Base-by-base conservation (phyloP, 140 eudicot genomes). In the Flaveria floridana region DNA sequence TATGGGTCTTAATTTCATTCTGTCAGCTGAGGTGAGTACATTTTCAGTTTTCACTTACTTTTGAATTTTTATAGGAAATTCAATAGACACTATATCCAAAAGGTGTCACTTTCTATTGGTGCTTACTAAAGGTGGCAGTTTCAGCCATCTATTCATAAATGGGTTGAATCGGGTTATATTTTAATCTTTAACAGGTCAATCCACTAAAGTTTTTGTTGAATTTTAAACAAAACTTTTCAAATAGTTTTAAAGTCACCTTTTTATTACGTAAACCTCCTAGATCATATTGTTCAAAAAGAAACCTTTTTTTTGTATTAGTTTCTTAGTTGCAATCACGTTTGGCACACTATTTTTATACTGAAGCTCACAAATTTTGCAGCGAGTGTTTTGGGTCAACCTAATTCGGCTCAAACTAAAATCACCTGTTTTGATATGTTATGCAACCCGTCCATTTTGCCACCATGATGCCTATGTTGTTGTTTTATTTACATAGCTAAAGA, bases 1-100 rank as follows among this genome's bases (percentile, higher is more conserved):
- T 71, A 82, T 90, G 97, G 99, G 99, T 78, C 94, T 93, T 11
- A 88, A 85, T 71, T 93, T 93, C 82, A 80, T 93, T 81, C 85
- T 93, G 72, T 93, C 99, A 20, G 99, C 99, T 1, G 99, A 93
- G 99, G 96, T 85, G 46, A 72, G 85, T 19, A 65, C 48, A 61
- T 52, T 20, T 71, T 71, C 14, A 51, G 50, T 51, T 19, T 70
- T 71, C 10, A 52, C 6, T 15, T 21, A 21, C 2, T 73, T 57
- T 14, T 6, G 19, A 56, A 12, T 72, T 7, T 57, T 19, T 14
- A 20, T 44, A 39, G 26, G 11, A 39, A 23, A 6, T 15, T 58
- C 56, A 73, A 57, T 19, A 52, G 14, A 58, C 11, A 41, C 69
- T 21, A 30, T 64, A 30, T 30, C 12, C 48, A 39, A 37, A 59